Percentiles rank a stretch among this genome's conserved stretches.
phyloP scores from a whole-genome alignment of 2,329 filamentous ascomycete genomes.

The Colletotrichum filicis region DNA sequence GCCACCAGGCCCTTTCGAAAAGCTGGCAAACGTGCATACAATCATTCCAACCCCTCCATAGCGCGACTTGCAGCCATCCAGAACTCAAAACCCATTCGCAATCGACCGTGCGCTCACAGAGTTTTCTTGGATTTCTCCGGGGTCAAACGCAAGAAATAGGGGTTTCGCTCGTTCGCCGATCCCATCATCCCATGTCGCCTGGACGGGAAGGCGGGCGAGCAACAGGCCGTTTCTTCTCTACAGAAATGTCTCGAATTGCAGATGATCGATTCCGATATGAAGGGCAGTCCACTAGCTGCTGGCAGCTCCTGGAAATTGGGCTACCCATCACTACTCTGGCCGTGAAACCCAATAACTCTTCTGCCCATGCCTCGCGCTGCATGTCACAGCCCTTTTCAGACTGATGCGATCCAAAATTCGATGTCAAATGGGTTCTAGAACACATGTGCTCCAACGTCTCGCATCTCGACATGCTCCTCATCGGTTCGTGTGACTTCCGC shows the following conservation, averaged over 20 bases:
- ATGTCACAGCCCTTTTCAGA: not conserved
- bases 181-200: conserved; percentile 8
- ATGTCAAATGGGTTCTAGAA: not conserved
- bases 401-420: not conserved
- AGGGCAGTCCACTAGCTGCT: not conserved
- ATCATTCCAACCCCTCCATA: not conserved
- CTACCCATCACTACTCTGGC: not conserved
- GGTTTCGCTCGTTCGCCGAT: not conserved
- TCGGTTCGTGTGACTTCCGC: conserved; percentile 4
- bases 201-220: not conserved
- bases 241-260: not conserved
- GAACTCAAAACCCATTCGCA: conserved; percentile 7
- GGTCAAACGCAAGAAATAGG: conserved; percentile 24
- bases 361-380: not conserved
- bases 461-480: not conserved
- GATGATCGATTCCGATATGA: not conserved
- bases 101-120: conserved; percentile 10
- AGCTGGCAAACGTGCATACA: conserved; percentile 15
- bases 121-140: not conserved
- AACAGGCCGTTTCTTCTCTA: not conserved
- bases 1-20: not conserved
- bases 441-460: not conserved
- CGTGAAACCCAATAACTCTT: not conserved
- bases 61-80: not conserved
- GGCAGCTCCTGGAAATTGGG: not conserved